Base-by-base conservation (phyloP, 2,329 filamentous ascomycete species). In the Lachnellula subtilissima region DNA sequence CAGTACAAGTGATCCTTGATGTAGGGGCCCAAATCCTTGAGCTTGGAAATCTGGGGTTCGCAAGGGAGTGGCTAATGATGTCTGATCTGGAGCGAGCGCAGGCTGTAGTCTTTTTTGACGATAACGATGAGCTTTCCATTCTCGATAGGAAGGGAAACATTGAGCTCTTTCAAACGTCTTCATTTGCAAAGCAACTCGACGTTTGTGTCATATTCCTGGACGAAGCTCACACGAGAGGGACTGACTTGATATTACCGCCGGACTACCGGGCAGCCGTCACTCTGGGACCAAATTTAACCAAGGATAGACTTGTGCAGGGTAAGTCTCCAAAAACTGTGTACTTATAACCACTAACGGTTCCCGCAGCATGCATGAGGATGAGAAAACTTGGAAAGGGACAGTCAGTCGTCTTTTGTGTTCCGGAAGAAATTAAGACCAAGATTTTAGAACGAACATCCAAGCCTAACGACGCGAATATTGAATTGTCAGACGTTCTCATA, bases 11-110 rank as follows among this genome's bases (percentile, higher is more conserved):
- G 0, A 78, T 91, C 1, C 73, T 91, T 0, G 87, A 91, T 61
- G 86, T 88, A 0, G 87, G 87, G 0, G 86, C 87, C 0, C 82
- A 86, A 52, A 79, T 91, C 6, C 67, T 91, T 0, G 86, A 90
- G 35, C 69, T 85, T 0, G 74, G 71, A 17, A 89, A 89, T 57
- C 1, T 70, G 0, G 69, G 78, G 3, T 73, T 89, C 2, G 81
- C 82, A 0, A 59, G 61, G 5, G 53, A 60, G 1, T 89, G 84
- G 85, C 64, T 89, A 0, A 22, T 50, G 0, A 65, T 62, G 45
- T 55, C 0, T 5, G 19, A 57, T 6, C 37, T 58, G 0, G n/a
- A 40, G n/a, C 14, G 53, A 0, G 70, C 65, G 0, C 69, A 81
- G 23, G 78, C 77, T 0, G 77, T 75, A 0, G 73, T 91, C 0